Percentiles rank a stretch among this genome's conserved stretches.
Conservation (phyloP, 139 green algal genomes). For the Axilococcus clingmanii region DNA sequence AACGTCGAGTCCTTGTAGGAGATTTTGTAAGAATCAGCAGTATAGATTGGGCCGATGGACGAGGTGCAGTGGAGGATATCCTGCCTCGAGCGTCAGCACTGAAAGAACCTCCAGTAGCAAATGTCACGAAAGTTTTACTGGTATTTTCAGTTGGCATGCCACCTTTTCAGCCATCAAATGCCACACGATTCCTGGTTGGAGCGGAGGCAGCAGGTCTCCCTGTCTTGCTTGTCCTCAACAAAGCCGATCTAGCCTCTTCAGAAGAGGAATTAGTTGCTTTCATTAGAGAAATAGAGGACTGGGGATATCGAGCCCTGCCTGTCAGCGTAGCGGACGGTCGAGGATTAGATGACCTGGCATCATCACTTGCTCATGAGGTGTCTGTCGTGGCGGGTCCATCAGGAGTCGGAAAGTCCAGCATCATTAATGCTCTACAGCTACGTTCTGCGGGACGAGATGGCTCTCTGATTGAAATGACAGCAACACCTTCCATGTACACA, state of each 20-base stretch:
- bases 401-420: constrained; percentile 84
- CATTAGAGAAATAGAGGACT: constrained; percentile 41
- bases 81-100: constrained; percentile 50
- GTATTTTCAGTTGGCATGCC: constrained; percentile 72
- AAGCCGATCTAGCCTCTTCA: constrained; percentile 63
- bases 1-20: constrained; percentile 75
- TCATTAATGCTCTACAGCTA: constrained; percentile 83
- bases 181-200: constrained; percentile 80
- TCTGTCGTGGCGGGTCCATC: constrained; percentile 83
- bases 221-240: constrained; percentile 88
- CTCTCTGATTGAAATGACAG: constrained; percentile 6
- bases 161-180: constrained; percentile 54
- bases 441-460: neutral
- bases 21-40: constrained; percentile 62
- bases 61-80: constrained; percentile 68
- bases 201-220: constrained; percentile 64
- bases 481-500: constrained; percentile 1
- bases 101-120: constrained; percentile 76
- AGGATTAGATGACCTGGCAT: constrained; percentile 47
- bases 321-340: constrained; percentile 54
- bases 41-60: constrained; percentile 71
- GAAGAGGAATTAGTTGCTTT: constrained; percentile 28
- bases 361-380: constrained; percentile 33
- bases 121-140: constrained; percentile 85
- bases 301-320: constrained; percentile 72